A percentile compares a stretch with the other conserved stretches of the same genome.
These are phyloP conservation scores for Botryococcus braunii DNA, from an alignment of 163 green algal species.

Conservation along the genomic window DNA sequence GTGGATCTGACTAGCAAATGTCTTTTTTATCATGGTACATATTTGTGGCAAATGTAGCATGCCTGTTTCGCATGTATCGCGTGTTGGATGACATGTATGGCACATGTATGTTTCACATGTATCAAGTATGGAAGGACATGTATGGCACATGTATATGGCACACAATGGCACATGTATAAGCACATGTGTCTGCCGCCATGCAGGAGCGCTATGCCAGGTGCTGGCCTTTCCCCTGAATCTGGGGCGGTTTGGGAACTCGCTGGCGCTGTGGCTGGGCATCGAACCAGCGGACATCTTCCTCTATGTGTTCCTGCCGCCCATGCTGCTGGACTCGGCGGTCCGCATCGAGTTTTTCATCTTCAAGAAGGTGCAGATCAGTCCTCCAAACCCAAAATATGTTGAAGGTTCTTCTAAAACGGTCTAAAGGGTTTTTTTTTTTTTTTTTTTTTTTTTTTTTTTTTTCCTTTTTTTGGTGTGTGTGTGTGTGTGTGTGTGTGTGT, in stretches of 20 bases:
- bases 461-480: not conserved
- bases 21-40: too few relatives aligned
- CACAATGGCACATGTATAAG: too few relatives aligned
- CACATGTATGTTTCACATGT: too few relatives aligned
- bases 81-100: too few relatives aligned
- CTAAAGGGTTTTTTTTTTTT: not conserved
- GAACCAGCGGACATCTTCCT: slow-evolving; percentile 73
- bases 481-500: not conserved
- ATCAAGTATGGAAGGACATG: too few relatives aligned
- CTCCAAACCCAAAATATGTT: not conserved
- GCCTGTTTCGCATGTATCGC: too few relatives aligned
- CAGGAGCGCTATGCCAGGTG: slow-evolving; percentile 11
- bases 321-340: slow-evolving; percentile 76
- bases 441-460: not conserved
- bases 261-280: slow-evolving; percentile 29
- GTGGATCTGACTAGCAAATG: too few relatives aligned
- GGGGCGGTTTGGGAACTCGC: slow-evolving; percentile 13
- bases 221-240: slow-evolving; percentile 15
- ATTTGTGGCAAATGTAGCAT: too few relatives aligned
- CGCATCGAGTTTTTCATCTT: slow-evolving; percentile 86
- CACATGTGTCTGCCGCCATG: too few relatives aligned
- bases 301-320: slow-evolving; percentile 81
- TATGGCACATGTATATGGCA: too few relatives aligned
- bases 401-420: not conserved
- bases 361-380: slow-evolving; percentile 47